Base-by-base conservation (phyloP, 805 yeast genomes). In the Brettanomyces bruxellensis region DNA sequence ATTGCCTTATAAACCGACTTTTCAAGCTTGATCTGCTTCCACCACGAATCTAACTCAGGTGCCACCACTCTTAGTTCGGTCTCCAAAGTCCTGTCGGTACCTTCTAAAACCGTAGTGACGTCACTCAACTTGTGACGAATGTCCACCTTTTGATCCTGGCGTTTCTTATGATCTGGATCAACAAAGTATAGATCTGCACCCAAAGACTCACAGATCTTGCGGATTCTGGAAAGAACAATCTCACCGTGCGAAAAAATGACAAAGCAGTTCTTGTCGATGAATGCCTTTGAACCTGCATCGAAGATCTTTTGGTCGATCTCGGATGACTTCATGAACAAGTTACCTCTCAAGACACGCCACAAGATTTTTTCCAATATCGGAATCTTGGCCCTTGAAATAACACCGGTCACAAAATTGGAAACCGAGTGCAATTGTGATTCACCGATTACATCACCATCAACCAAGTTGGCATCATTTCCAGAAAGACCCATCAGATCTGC, bases 281-380 rank as follows among this genome's bases (percentile, higher is more conserved):
- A 68, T 30, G 72, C 71, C 43, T 76, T 76, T 23, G 80, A 56
- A 57, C 78, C 73, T 39, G 75, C 62, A 56, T 87, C 95, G 57
- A 75, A 76, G 44, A 88, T 67, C 22, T 80, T 76, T 55, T 83
- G 86, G 5, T 76, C 75, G 49, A 91, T 78, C 54, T 86, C 93
- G 42, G 76, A 75, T 51, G 84, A 76, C 54, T 82, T 81, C 62
- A 90, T 77, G 58, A 76, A 87, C 53, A 95, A 70, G 62, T 93
- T 93, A 59, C 99, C 99, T 63, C 99, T 80, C 51, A 91, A 74
- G 18, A 88, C 80, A 67, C 99, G 78, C 95, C 96, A 93, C 42
- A 89, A 68, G 47, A 93, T 87, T 56, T 81, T 85, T 60, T 89
- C 89, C 51, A 93, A 70, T 2, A 83, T 71, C 13, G 74, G 77